Base-by-base conservation (phyloP, 2,329 filamentous ascomycete genomes). In the Talaromyces atroroseus region DNA sequence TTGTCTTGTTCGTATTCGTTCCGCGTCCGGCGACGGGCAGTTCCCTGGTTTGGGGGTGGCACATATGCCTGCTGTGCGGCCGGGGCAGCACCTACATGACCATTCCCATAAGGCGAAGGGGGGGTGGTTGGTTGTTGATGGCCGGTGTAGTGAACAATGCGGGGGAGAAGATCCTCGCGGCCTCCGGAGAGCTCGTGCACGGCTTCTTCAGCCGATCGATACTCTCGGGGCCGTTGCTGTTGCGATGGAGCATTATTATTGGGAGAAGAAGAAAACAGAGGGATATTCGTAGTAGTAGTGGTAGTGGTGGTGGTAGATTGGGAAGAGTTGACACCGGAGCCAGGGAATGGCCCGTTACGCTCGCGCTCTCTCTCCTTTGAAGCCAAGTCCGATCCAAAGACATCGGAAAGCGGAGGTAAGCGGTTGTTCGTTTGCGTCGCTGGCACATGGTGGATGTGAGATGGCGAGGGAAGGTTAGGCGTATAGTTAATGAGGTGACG, bases 151-250 rank as follows among this genome's bases (percentile, higher is more conserved):
- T 97, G 94, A 14, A 99, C 90, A 57, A 97, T 84, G 73, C 92
- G 94, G 21, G 94, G 94, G 51, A 96, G 79, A 14, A 97, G 80
- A 58, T 99, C 94, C 57, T 95, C 88, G 57, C 94, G 85, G n/a
- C 94, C 94, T 51, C 90, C 92, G 5, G 92, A 87, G 60, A 99
- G 75, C 61, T 94, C 90, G 57, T 90, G 89, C 59, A 97, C 92
- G 2, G 90, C 94, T 69, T 99, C 94, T 71, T 99, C 94, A 12
- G 94, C 94, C 3, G 92, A 96, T 65, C 91, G 89, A 74, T 95
- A 97, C 68, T 97, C 94, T 57, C 92, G 83, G 11, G 86, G 79
- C 58, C 92, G 84, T 52, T 71, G 73, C 8, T 81, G 81, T 23
- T 83, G 78, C 76, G 79, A 53, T 56, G 65, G 62, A 58, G 49